Percentiles rank a stretch among this genome's conserved stretches.
These are phyloP conservation scores for Tetragonia tetragonoides DNA, from an alignment of 148 eudicot species.

Conservation along the genomic window DNA sequence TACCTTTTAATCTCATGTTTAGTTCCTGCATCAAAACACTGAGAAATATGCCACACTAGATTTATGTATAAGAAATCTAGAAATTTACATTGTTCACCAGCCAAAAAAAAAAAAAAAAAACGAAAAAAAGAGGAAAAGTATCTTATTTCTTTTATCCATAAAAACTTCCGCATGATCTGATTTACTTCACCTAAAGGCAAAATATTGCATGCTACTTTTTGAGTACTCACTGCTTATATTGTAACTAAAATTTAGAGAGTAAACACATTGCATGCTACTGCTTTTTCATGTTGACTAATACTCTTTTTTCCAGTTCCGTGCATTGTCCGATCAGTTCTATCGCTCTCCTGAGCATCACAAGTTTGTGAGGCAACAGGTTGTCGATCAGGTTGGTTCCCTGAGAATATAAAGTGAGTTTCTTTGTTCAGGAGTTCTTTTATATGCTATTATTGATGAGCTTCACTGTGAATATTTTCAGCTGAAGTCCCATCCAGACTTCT, in stretches of 20 bases:
- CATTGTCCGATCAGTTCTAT: slow-evolving; percentile 91
- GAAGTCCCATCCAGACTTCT: slow-evolving; percentile 60
- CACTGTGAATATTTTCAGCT: slow-evolving; percentile 49
- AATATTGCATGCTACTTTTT: neutral
- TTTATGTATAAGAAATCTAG: neutral
- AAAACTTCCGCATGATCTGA: neutral
- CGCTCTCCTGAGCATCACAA: slow-evolving; percentile 86
- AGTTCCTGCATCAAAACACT: neutral
- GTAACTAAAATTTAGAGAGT: neutral
- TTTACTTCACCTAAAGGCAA: too few species aligned
- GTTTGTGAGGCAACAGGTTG: slow-evolving; percentile 82
- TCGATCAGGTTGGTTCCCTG: slow-evolving; percentile 61
- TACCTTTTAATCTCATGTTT: slow-evolving; percentile 11
- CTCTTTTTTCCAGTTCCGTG: slow-evolving; percentile 60
- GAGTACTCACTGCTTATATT: neutral
- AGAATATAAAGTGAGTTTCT: neutral
- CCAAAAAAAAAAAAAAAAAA: neutral
- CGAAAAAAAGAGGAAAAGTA: neutral
- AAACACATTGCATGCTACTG: neutral
- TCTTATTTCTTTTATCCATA: neutral
- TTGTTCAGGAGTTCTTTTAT: neutral
- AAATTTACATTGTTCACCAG: neutral
- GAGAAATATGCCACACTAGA: neutral
- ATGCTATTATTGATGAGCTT: slow-evolving; percentile 3
- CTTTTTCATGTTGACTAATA: slow-evolving; percentile 14